Conservation (phyloP, 2,329 filamentous ascomycete genomes). For the Scedosporium minutisporum region DNA sequence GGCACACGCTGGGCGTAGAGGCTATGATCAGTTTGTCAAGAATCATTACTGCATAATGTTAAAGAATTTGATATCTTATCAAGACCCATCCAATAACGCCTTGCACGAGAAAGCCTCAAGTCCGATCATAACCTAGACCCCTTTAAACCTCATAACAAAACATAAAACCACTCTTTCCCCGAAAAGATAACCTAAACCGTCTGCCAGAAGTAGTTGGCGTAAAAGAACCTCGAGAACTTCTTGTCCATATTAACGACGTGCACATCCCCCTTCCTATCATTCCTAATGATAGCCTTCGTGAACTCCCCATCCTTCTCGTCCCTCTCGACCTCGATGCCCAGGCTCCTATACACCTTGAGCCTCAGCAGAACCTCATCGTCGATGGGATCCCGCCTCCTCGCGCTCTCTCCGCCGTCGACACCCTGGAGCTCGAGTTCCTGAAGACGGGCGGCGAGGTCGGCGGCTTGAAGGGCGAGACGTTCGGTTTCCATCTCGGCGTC, state of each 20-base stretch:
- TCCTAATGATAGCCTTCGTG: conserved; percentile 74
- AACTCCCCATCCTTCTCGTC: conserved; percentile 70
- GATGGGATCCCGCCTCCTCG: conserved; percentile 32
- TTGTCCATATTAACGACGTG: conserved; percentile 91
- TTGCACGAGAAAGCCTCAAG: background rate
- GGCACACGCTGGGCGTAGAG: too few relatives aligned
- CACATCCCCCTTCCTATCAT: conserved; percentile 79
- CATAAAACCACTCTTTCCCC: background rate
- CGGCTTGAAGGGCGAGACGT: conserved; percentile 69
- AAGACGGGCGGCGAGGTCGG: conserved; percentile 63
- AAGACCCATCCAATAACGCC: background rate
- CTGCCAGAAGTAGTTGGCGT: conserved; percentile 94
- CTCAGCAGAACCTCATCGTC: conserved; percentile 63
- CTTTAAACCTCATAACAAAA: background rate
- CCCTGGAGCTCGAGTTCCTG: conserved; percentile 82
- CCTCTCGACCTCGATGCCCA: conserved; percentile 80
- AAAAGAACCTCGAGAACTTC: conserved; percentile 85
- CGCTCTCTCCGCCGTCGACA: conserved; percentile 53
- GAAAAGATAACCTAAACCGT: conserved; percentile 45
- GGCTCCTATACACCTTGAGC: conserved; percentile 79
- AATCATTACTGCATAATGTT: too few relatives aligned
- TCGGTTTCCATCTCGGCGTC: conserved; percentile 94
- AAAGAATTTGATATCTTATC: background rate
- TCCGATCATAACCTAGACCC: background rate
- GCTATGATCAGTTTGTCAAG: too few relatives aligned